Evolutionary conservation across 768 basidiomycete genomes (phyloP).

Genomic region (Myochromella boudieri): DNA sequence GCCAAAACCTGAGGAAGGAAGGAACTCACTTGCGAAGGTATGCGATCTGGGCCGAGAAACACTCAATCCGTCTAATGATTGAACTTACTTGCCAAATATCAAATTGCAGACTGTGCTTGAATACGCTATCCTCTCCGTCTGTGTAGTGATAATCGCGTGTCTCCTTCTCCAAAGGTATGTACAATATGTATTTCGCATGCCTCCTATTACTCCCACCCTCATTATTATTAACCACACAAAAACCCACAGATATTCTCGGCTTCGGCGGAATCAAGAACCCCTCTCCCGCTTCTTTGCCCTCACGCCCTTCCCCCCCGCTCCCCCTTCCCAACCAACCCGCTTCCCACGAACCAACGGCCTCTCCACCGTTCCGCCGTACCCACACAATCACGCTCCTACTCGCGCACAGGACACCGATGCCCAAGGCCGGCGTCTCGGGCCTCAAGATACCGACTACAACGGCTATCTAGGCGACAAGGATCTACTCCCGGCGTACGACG

Average conservation of each 20-base stretch:
- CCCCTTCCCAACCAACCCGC: conserved; percentile 4
- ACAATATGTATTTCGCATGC: too few relatives aligned
- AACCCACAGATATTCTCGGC: conserved; percentile 11
- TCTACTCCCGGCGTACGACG: conserved; percentile 46
- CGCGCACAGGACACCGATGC: conserved; percentile 38
- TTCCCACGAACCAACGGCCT: conserved; percentile 22
- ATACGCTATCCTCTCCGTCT: conserved; percentile 28
- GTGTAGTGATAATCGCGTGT: conserved; percentile 20
- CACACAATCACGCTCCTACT: conserved; percentile 23
- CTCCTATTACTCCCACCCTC: conserved; percentile 6
- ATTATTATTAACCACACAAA: neutral
- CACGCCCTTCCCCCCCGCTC: neutral
- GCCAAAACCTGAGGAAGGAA: conserved; percentile 3
- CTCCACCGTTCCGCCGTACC: conserved; percentile 19
- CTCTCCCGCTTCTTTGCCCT: conserved; percentile 15
- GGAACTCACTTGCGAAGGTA: conserved; percentile 24
- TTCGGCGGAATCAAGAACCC: conserved; percentile 11
- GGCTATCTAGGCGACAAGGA: conserved; percentile 40
- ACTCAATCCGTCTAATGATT: neutral
- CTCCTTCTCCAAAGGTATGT: conserved; percentile 24
- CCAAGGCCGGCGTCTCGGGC: conserved; percentile 33
- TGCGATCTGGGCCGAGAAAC: neutral
- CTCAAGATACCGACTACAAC: conserved; percentile 26
- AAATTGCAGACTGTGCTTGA: conserved; percentile 25
- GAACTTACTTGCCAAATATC: neutral